Conservation (phyloP, 345 rosid species). For the Salix udensis region DNA sequence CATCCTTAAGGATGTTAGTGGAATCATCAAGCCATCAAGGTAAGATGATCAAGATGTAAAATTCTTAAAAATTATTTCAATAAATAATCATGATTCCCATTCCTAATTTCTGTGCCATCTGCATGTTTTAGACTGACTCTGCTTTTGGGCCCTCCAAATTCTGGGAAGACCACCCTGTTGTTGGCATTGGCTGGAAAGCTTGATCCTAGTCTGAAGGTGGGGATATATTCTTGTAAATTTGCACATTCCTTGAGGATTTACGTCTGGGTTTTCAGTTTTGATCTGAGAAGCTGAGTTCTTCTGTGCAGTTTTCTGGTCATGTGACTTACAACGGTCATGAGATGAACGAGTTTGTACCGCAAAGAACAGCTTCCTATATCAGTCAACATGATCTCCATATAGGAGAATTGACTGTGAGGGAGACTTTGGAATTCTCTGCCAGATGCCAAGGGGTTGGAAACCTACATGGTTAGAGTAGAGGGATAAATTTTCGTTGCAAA, state of each 20-base stretch:
- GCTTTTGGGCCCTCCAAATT: slow-evolving; percentile 84
- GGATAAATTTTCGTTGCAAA: not conserved
- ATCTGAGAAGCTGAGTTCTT: not conserved
- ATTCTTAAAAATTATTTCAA: not conserved
- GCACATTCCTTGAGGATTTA: not conserved
- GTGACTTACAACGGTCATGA: slow-evolving; percentile 60
- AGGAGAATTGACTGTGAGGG: slow-evolving; percentile 64
- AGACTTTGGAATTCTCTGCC: slow-evolving; percentile 76
- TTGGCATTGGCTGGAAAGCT: slow-evolving; percentile 81
- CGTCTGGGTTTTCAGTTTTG: not conserved
- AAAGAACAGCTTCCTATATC: slow-evolving; percentile 64
- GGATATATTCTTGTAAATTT: not conserved
- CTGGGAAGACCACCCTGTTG: slow-evolving; percentile 78
- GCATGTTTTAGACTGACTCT: slow-evolving; percentile 50
- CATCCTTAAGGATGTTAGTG: slow-evolving; percentile 65
- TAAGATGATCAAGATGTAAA: slow-evolving; percentile 15
- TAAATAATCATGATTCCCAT: not conserved
- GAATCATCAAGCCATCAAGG: slow-evolving; percentile 77
- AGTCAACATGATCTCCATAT: slow-evolving; percentile 65
- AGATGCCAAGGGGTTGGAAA: slow-evolving; percentile 64
- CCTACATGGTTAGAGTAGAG: slow-evolving; percentile 46
- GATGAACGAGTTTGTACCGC: slow-evolving; percentile 54
- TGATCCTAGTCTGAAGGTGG: slow-evolving; percentile 52
- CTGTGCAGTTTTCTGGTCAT: slow-evolving; percentile 47
- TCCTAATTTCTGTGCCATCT: not conserved